Base-by-base conservation (phyloP, 495 filamentous ascomycete species). In the Xylaria castorea region DNA sequence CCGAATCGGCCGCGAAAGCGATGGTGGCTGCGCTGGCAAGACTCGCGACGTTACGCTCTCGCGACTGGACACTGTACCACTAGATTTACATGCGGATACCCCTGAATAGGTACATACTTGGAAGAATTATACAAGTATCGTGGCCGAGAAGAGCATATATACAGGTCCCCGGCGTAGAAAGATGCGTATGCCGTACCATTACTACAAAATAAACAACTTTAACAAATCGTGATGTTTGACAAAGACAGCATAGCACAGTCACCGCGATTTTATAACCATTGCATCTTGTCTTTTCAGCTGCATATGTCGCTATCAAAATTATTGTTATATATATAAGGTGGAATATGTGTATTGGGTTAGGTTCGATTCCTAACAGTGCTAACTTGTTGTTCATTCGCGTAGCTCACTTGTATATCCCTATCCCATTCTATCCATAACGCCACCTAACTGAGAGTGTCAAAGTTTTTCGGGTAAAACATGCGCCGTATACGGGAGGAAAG, bases 371-470 rank as follows among this genome's bases (percentile, higher is more conserved):
- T 61, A 61, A 38, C 58, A 61, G 57, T 36, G 1, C 16, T 32
- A 18, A 32, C 32, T 51, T 9, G 51, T 3, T 22, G 27, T 32
- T 57, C 22, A 16, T 32, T 57, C 25, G 53, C 27, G 53, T 57
- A 57, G 53, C 53, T 57, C 25, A 57, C 53, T 57, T 57, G 6
- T 61, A 38, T 22, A 61, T 38, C 20, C 58, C 11, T 22, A 63
- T 42, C n/a, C 61, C 38, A 40, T 42, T 63, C 20, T 25, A 42
- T 40, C 61, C 38, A 63, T 44, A 27, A 63, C 61, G 6, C 58
- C 58, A n/a, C 32, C 55, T 7, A 36, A 36, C 32, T n/a, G 27
- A 34, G 34, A 38, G 27, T 62, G 40, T 40, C 20, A 40, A 18
- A 12, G 3, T 1, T 42, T 25, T 44, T 22, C 30, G 16, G 12